A percentile compares a stretch with the other conserved stretches of the same genome.
Conservation (phyloP, 1,139 yeast species). For the Saccharomycopsis crataegensis region DNA sequence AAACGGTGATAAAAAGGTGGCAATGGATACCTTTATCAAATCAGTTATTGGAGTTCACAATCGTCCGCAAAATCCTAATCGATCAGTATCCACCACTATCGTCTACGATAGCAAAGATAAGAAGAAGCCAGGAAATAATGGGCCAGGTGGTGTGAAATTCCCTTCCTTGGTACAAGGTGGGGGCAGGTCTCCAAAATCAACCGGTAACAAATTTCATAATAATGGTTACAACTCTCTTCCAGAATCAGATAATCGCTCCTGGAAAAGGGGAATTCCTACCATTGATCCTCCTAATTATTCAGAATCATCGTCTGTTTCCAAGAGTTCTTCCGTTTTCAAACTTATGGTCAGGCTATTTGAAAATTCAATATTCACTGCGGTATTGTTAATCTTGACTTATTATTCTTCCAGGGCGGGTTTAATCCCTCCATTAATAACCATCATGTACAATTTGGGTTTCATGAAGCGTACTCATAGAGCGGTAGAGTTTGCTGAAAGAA, state of each 20-base stretch:
- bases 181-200: not conserved
- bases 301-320: not conserved
- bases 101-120: not conserved
- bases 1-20: not conserved
- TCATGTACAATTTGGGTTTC: slow-evolving; percentile 25
- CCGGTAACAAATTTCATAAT: not conserved
- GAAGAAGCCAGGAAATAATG: not conserved
- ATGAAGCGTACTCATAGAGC: slow-evolving; percentile 27
- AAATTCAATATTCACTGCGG: slow-evolving; percentile 30
- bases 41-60: slow-evolving; percentile 48
- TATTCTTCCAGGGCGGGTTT: slow-evolving; percentile 27
- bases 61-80: not conserved
- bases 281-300: slow-evolving; percentile 22
- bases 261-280: slow-evolving; percentile 9
- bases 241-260: not conserved
- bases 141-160: not conserved
- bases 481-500: slow-evolving; percentile 27
- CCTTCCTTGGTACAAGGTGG: slow-evolving; percentile 6
- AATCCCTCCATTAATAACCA: slow-evolving; percentile 27
- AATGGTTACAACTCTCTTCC: slow-evolving; percentile 1
- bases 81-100: slow-evolving; percentile 4
- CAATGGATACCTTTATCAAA: slow-evolving; percentile 10
- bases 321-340: slow-evolving; percentile 6
- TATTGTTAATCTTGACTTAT: slow-evolving; percentile 20
- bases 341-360: slow-evolving; percentile 30